Conservation (phyloP, 2,329 filamentous ascomycete genomes). For the Colletotrichum karsti region DNA sequence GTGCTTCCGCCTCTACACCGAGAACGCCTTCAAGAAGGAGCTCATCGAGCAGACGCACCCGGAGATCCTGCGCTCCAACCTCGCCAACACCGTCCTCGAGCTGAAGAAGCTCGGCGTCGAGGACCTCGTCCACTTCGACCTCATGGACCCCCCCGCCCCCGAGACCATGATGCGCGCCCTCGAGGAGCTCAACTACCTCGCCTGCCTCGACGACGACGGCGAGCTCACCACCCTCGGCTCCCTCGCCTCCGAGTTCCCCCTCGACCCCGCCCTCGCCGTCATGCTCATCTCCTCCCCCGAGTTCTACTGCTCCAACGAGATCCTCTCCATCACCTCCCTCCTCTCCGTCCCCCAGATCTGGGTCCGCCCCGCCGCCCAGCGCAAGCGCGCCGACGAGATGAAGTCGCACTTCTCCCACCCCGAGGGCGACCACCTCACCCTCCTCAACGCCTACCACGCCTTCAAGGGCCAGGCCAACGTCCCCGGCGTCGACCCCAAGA, state of each 20-base stretch:
- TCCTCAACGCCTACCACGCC: conserved; percentile 97
- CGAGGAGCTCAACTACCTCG: conserved; percentile 97
- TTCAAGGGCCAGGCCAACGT: conserved; percentile 81
- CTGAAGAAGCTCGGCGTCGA: conserved; percentile 96
- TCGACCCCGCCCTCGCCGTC: conserved; percentile 92
- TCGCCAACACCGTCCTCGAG: conserved; percentile 94
- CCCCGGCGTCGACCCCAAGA: conserved; percentile 75
- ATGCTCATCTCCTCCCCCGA: conserved; percentile 98
- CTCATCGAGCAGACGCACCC: conserved; percentile 97
- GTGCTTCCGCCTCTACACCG: conserved; percentile 96
- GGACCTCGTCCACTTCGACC: conserved; percentile 96
- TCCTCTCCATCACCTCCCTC: conserved; percentile 91
- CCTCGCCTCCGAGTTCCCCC: conserved; percentile 91
- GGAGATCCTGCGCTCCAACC: conserved; percentile 92
- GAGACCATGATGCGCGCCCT: conserved; percentile 98
- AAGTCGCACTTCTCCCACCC: conserved; percentile 92
- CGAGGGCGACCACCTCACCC: conserved; percentile 94
- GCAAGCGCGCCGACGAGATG: conserved; percentile 97
- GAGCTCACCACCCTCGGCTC: conserved; percentile 87
- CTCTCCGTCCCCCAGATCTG: conserved; percentile 96
- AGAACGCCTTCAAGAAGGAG: conserved; percentile 96
- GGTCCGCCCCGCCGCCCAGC: conserved; percentile 82
- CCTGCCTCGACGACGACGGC: conserved; percentile 95
- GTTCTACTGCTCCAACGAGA: conserved; percentile 99
- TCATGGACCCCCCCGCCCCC: conserved; percentile 97